Percentiles rank a stretch among this genome's conserved stretches.
phyloP scores from a whole-genome alignment of 2,329 filamentous ascomycete species.

The Ophiostoma sp. region DNA sequence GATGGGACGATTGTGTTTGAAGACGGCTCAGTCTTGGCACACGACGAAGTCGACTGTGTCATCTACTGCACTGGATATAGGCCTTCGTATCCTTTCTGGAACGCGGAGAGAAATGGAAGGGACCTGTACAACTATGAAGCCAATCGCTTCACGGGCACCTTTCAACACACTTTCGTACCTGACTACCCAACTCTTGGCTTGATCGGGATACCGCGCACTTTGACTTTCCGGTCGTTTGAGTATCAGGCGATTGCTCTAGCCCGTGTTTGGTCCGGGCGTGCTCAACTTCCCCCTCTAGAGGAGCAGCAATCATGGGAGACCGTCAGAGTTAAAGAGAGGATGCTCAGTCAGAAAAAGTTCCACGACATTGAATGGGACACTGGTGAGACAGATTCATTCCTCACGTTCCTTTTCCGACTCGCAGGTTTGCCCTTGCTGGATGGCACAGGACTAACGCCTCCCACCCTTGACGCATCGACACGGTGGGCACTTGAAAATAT shows the following conservation, averaged over 20 bases:
- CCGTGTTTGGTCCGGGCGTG: constrained; percentile 36
- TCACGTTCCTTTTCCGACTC: constrained; percentile 43
- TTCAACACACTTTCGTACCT: constrained; percentile 49
- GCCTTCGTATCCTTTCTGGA: constrained; percentile 75
- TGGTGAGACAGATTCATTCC: constrained; percentile 46
- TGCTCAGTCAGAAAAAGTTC: constrained; percentile 39
- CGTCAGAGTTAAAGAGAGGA: constrained; percentile 34
- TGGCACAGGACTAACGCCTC: constrained; percentile 45
- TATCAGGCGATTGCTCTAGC: constrained; percentile 39
- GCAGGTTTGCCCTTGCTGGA: constrained; percentile 45
- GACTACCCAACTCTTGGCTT: constrained; percentile 45
- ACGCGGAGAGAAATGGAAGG: constrained; percentile 41
- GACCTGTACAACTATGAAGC: constrained; percentile 46
- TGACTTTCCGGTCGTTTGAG: constrained; percentile 38
- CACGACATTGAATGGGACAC: constrained; percentile 51
- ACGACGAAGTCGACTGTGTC: constrained; percentile 61
- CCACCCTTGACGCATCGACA: constrained; percentile 40
- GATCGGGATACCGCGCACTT: constrained; percentile 47
- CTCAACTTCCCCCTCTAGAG: constrained; percentile 36
- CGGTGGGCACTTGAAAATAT: constrained; percentile 47
- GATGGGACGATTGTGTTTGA: constrained; percentile 43
- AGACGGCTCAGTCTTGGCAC: constrained; percentile 53
- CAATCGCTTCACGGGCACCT: constrained; percentile 42
- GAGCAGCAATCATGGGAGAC: constrained; percentile 46
- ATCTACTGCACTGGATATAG: constrained; percentile 88